Evolutionary conservation across 306 rosid species (phyloP).

Genomic region (Quercus mongolica): DNA sequence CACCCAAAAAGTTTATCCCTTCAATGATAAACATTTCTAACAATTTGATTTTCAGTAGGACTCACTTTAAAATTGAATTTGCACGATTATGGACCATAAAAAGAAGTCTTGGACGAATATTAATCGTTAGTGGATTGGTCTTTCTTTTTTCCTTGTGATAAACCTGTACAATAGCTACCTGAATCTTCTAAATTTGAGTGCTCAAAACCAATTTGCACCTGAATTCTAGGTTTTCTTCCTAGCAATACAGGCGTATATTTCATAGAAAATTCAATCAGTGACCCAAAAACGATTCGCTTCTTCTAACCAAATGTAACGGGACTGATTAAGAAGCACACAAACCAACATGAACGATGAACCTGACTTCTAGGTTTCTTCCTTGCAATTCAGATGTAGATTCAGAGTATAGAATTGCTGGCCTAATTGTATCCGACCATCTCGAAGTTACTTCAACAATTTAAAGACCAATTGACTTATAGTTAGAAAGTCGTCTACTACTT

Average conservation of each 20-base stretch:
- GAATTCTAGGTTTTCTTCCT: not conserved
- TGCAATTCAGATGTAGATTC: not conserved
- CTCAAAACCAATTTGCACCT: not conserved
- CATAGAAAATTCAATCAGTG: not conserved
- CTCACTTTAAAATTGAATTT: too few species aligned
- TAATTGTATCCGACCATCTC: not conserved
- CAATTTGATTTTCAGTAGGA: too few species aligned
- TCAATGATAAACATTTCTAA: too few species aligned
- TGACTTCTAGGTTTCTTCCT: not conserved
- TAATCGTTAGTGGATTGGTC: not conserved
- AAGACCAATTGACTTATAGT: not conserved
- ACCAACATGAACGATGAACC: not conserved
- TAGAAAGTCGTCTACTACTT: too few species aligned
- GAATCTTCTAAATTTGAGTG: not conserved
- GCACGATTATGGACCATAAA: not conserved
- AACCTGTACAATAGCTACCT: not conserved
- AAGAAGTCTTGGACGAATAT: not conserved
- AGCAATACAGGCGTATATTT: not conserved
- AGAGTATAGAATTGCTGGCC: not conserved
- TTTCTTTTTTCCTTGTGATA: not conserved
- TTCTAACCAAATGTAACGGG: not conserved
- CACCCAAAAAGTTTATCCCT: too few species aligned
- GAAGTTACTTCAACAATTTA: not conserved
- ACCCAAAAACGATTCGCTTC: not conserved
- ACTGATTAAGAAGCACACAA: not conserved